Conservation (phyloP, 257 asterid species). For the Penstemon newberryi region DNA sequence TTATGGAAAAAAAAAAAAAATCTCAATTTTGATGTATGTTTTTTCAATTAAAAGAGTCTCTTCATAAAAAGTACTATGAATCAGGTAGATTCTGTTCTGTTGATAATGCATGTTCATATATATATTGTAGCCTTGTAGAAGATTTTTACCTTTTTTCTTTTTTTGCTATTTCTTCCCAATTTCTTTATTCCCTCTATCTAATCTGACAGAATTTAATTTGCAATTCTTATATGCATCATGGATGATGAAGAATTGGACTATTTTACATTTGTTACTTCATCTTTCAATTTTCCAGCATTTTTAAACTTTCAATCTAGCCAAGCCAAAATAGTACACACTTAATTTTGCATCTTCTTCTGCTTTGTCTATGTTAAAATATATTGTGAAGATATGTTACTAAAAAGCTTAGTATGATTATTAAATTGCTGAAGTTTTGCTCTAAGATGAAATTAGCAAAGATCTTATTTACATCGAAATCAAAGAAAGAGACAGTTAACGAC, state of each 20-base stretch:
- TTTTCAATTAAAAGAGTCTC: not conserved
- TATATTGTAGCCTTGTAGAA: too few species aligned
- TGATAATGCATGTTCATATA: not conserved
- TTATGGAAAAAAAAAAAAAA: not conserved
- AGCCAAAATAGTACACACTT: too few species aligned
- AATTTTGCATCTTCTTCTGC: too few species aligned
- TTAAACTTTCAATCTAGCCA: too few species aligned
- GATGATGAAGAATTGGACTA: not conserved
- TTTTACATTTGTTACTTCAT: too few species aligned
- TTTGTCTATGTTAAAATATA: too few species aligned
- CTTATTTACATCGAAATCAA: too few species aligned
- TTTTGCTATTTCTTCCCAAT: not conserved
- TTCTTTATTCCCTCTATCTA: not conserved
- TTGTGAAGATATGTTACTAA: too few species aligned
- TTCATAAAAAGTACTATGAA: not conserved
- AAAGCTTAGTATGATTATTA: too few species aligned
- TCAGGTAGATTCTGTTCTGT: not conserved
- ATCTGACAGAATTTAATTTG: not conserved
- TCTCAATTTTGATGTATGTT: constrained; percentile 18
- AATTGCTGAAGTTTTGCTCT: not conserved
- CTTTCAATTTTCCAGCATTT: too few species aligned
- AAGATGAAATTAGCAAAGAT: not conserved
- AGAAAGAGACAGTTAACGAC: too few species aligned
- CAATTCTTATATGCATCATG: not conserved
- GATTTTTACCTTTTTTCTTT: not conserved